Percentiles rank a stretch among this genome's conserved stretches.
phyloP scores from a whole-genome alignment of 1,284 basidiomycete genomes.

The Athelia sp. region DNA sequence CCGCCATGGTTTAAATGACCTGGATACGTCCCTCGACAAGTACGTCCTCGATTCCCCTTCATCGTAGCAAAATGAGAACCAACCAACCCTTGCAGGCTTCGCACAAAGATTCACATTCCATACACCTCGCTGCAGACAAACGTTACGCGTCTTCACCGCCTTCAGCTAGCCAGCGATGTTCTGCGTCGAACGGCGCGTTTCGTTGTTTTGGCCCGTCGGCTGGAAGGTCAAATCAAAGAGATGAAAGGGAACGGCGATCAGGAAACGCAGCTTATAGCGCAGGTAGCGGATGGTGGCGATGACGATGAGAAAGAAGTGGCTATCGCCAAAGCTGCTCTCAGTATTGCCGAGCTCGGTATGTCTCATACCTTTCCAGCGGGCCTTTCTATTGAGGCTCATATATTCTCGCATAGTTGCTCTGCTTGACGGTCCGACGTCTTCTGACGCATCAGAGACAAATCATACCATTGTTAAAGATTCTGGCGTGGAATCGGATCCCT shows the following conservation, averaged over 20 bases:
- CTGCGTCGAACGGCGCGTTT: constrained; percentile 80
- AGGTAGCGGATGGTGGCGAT: constrained; percentile 29
- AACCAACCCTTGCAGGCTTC: constrained; percentile 47
- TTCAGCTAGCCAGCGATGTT: constrained; percentile 81
- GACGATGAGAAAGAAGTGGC: constrained; percentile 82
- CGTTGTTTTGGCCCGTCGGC: constrained; percentile 70
- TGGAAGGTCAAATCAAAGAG: constrained; percentile 77
- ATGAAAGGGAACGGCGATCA: constrained; percentile 33
- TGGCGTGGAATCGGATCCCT: constrained; percentile 8
- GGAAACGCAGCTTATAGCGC: constrained; percentile 12
- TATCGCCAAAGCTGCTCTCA: constrained; percentile 87
- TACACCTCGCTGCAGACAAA: constrained; percentile 69
- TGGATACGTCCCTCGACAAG: constrained; percentile 73
- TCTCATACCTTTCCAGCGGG: constrained; percentile 8
- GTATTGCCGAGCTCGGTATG: constrained; percentile 82
- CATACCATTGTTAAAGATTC: neutral
- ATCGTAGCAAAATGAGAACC: constrained; percentile 6
- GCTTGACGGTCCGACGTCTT: constrained; percentile 25
- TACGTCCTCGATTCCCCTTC: constrained; percentile 32
- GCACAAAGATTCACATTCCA: constrained; percentile 78
- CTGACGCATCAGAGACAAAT: neutral
- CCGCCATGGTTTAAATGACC: constrained; percentile 57
- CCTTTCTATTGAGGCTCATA: constrained; percentile 1
- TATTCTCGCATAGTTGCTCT: constrained; percentile 28
- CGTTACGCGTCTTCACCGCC: constrained; percentile 67